Conservation (phyloP, 768 basidiomycete species). For the Amanita inopinata region DNA sequence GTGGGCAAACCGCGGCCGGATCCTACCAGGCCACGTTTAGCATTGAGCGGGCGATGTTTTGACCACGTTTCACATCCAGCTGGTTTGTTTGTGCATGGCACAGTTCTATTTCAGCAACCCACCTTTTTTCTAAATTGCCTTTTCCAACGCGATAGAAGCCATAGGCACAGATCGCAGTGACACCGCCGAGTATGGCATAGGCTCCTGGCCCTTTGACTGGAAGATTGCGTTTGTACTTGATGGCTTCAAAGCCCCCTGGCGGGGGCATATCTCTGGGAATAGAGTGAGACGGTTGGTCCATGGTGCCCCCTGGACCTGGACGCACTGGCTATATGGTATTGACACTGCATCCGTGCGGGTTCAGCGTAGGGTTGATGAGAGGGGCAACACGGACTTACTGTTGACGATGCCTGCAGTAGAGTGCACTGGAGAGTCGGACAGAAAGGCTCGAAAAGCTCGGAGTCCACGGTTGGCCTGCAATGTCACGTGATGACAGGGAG, state of each 20-base stretch:
- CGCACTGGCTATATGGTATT: slow-evolving; percentile 55
- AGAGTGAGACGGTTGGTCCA: slow-evolving; percentile 11
- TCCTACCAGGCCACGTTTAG: slow-evolving; percentile 60
- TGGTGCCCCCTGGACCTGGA: slow-evolving; percentile 15
- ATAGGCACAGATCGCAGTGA: slow-evolving; percentile 76
- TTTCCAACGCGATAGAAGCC: slow-evolving; percentile 88
- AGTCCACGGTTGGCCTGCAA: slow-evolving; percentile 5
- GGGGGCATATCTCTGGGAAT: slow-evolving; percentile 87
- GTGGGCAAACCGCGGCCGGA: slow-evolving; percentile 40
- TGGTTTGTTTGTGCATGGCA: slow-evolving; percentile 28
- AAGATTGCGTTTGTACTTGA: slow-evolving; percentile 95
- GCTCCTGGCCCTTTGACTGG: slow-evolving; percentile 85
- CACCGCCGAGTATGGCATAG: slow-evolving; percentile 75
- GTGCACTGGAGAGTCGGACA: not conserved
- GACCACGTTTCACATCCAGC: slow-evolving; percentile 65
- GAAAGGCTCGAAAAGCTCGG: not conserved
- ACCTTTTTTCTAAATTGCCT: slow-evolving; percentile 93
- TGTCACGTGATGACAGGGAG: slow-evolving; percentile 4
- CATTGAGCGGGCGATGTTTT: slow-evolving; percentile 47
- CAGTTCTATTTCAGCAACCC: slow-evolving; percentile 25
- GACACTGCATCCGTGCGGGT: slow-evolving; percentile 34
- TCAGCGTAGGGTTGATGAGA: not conserved
- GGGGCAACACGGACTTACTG: slow-evolving; percentile 3
- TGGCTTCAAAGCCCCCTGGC: slow-evolving; percentile 79
- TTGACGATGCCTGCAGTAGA: slow-evolving; percentile 6